A percentile compares a stretch with the other conserved stretches of the same genome.
These are phyloP conservation scores for Apophysomyces variabilis DNA, from an alignment of 371 early-diverging fungal genomes.

Conservation along the genomic window DNA sequence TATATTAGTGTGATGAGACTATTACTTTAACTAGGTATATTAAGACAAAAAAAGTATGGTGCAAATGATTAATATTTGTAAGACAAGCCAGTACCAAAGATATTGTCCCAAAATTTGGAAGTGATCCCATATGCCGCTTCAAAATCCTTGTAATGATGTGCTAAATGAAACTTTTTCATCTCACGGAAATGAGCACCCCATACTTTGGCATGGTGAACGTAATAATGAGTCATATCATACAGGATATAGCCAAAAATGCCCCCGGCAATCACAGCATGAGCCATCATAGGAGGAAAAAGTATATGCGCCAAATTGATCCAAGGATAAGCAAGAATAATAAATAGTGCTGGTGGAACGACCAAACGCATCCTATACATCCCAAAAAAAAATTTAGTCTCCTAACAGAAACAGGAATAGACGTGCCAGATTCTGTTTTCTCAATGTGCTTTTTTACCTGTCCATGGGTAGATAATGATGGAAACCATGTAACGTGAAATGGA, in stretches of 20 bases:
- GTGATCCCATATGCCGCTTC: slow-evolving; percentile 91
- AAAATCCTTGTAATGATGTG: slow-evolving; percentile 90
- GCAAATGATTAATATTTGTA: slow-evolving; percentile 19
- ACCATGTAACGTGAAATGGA: slow-evolving; percentile 90
- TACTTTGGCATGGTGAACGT: slow-evolving; percentile 87
- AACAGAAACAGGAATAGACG: not conserved
- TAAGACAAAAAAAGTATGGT: not conserved
- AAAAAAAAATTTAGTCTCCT: not conserved
- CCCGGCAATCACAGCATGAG: slow-evolving; percentile 71
- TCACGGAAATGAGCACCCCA: slow-evolving; percentile 66
- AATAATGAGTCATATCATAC: slow-evolving; percentile 92
- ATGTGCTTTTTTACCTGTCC: slow-evolving; percentile 67
- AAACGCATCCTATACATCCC: not conserved
- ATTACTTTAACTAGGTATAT: too few relatives aligned
- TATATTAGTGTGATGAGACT: too few relatives aligned
- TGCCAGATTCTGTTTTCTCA: too few relatives aligned
- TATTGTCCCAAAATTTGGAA: slow-evolving; percentile 85
- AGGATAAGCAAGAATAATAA: slow-evolving; percentile 63
- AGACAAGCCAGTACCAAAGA: slow-evolving; percentile 69
- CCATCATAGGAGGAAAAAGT: slow-evolving; percentile 57
- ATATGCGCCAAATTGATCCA: slow-evolving; percentile 51
- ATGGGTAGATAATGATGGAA: slow-evolving; percentile 95
- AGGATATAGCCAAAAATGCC: slow-evolving; percentile 80
- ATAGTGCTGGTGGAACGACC: slow-evolving; percentile 89
- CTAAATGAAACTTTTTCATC: slow-evolving; percentile 92